A percentile compares a stretch with the other conserved stretches of the same genome.
phyloP scores from a whole-genome alignment of 441 rosid species.

The Brassica balearica region DNA sequence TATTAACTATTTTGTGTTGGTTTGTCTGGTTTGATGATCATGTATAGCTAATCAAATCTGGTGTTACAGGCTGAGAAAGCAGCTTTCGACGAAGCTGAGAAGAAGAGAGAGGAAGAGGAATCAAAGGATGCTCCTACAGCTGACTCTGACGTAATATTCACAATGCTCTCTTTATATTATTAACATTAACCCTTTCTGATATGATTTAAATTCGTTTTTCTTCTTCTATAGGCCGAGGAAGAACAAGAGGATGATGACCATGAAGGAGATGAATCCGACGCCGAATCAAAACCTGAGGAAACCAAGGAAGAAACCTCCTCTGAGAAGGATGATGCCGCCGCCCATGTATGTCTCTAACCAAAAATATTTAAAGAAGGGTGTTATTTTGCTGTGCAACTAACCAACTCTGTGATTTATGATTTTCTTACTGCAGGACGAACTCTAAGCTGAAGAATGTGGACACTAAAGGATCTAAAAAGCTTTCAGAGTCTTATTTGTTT shows the following conservation, averaged over 20 bases:
- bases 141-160: slow-evolving; percentile 71
- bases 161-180: not conserved
- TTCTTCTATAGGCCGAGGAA: slow-evolving; percentile 61
- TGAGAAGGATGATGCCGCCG: slow-evolving; percentile 48
- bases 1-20: not conserved
- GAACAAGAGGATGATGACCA: slow-evolving; percentile 56
- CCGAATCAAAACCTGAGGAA: slow-evolving; percentile 48
- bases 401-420: slow-evolving; percentile 2
- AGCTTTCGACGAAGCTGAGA: slow-evolving; percentile 90
- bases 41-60: not conserved
- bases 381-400: not conserved
- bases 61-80: slow-evolving; percentile 84
- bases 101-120: slow-evolving; percentile 87
- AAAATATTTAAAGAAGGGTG: not conserved
- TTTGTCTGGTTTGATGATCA: not conserved
- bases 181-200: not conserved
- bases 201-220: not conserved
- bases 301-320: slow-evolving; percentile 41
- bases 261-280: slow-evolving; percentile 54
- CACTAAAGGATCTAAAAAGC: not conserved
- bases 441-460: slow-evolving; percentile 45
- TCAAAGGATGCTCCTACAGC: slow-evolving; percentile 65
- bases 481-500: slow-evolving; percentile 11
- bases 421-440: slow-evolving; percentile 67
- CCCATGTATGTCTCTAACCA: slow-evolving; percentile 45